Percentiles rank a stretch among this genome's conserved stretches.
phyloP scores from a whole-genome alignment of 2,329 filamentous ascomycete species.

The Apiospora sp. region DNA sequence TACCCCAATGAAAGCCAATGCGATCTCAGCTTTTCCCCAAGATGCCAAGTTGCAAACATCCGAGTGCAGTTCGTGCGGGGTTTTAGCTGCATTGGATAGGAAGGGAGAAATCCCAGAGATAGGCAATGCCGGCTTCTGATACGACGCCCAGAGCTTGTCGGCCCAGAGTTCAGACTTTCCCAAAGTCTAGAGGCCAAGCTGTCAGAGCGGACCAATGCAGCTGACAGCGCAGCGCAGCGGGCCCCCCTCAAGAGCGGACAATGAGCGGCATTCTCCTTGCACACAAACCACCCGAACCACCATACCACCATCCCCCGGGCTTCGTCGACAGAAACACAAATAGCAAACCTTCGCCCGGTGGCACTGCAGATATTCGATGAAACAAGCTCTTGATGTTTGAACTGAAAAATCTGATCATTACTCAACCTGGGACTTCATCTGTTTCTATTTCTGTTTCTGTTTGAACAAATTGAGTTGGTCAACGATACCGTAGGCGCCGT shows the following conservation, averaged over 20 bases:
- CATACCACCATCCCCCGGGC: neutral
- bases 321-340: slow-evolving; percentile 1
- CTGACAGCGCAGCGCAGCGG: slow-evolving; percentile 1
- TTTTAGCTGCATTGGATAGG: neutral
- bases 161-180: slow-evolving; percentile 8
- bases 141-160: neutral
- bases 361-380: neutral
- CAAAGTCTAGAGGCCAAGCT: neutral
- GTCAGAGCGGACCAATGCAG: slow-evolving; percentile 11
- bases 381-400: no score
- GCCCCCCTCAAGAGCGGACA: neutral
- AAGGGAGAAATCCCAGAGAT: neutral
- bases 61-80: slow-evolving; percentile 22
- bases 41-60: slow-evolving; percentile 13
- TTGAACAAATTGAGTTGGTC: neutral
- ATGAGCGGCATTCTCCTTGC: slow-evolving; percentile 1
- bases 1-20: neutral
- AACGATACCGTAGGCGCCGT: neutral
- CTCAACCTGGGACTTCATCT: neutral
- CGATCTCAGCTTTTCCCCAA: slow-evolving; percentile 19
- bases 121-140: neutral
- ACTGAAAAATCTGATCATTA: neutral
- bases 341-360: neutral
- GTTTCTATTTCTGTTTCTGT: neutral
- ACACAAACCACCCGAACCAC: neutral